phyloP scores from a whole-genome alignment of 306 rosid species.

The Rosa multiflora region DNA sequence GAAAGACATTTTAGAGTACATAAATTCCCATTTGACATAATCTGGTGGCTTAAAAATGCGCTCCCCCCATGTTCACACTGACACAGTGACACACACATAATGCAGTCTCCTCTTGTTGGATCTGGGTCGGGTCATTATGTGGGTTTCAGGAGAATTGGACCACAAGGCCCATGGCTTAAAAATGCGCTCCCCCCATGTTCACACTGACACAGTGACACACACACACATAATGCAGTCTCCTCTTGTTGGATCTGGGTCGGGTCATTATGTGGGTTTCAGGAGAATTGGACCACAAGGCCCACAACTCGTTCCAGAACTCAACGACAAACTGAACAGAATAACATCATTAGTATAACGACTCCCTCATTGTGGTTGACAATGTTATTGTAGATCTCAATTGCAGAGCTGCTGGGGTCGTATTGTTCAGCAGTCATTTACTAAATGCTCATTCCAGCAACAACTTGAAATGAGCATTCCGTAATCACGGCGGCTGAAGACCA shows the following conservation, averaged over 20 bases:
- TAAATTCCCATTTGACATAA: constrained; percentile 12
- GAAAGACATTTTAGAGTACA: background rate
- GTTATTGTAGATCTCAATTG: background rate
- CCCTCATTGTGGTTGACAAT: too few species aligned
- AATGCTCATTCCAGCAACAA: background rate
- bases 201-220: background rate
- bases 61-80: constrained; percentile 5
- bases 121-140: background rate
- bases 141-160: background rate
- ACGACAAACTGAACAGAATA: background rate
- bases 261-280: background rate
- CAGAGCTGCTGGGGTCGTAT: background rate
- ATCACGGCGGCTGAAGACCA: background rate
- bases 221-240: background rate
- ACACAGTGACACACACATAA: background rate
- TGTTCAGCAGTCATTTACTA: background rate
- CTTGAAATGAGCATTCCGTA: background rate
- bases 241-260: constrained; percentile 1
- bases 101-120: background rate
- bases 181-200: constrained; percentile 2
- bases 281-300: background rate
- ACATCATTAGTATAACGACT: too few species aligned
- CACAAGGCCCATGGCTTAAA: background rate
- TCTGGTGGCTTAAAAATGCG: background rate
- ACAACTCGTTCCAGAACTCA: background rate